Evolutionary conservation across 2,329 filamentous ascomycete species (phyloP), one percentile per base, ranked within the genome.

Genomic region (Aschersonia sp.): DNA sequence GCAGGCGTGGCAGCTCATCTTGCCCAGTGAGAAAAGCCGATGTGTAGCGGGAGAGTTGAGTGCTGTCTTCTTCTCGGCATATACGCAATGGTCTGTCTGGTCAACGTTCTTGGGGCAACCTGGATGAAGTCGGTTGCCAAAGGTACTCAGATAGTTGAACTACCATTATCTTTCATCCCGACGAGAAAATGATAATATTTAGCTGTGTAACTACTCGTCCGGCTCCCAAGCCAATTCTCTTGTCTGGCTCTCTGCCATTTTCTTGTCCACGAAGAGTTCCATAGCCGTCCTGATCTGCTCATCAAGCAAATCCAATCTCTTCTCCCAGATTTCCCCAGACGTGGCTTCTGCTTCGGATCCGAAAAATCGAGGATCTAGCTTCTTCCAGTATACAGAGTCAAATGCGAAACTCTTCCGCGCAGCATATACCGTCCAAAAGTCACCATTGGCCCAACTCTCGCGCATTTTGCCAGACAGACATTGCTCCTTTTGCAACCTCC

Each of bases 271-370:
- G 46, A 61, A 55, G 0, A 29, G 12, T 6, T 60, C 57, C 55
- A 62, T 62, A 0, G 50, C 51, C 3, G 29, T 43, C 35, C 40
- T 46, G 43, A 61, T 51, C 30, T 52, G 30, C 6, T 52, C 44
- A 7, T 49, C 50, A 5, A 63, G 53, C 2, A 58, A 46, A 22
- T 56, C 42, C 0, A 58, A 29, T 41, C 56, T 61, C 6, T 50
- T 48, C 44, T 51, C 53, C 35, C 48, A 55, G 10, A 46, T 43
- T 9, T 50, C 5, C 30, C 12, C 44, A 9, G 32, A 37, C 1
- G 22, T 6, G 40, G 0, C 14, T 22, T 35, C 44, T 31, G 7
- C 22, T 30, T 4, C 7, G 5, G 3, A 31, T 37, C 41, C 41
- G 44, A 47, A 49, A 41, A 47, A 49, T n/a, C 43, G 45, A 22